Base-by-base conservation (phyloP, 257 asterid genomes). In the Verbena officinalis region DNA sequence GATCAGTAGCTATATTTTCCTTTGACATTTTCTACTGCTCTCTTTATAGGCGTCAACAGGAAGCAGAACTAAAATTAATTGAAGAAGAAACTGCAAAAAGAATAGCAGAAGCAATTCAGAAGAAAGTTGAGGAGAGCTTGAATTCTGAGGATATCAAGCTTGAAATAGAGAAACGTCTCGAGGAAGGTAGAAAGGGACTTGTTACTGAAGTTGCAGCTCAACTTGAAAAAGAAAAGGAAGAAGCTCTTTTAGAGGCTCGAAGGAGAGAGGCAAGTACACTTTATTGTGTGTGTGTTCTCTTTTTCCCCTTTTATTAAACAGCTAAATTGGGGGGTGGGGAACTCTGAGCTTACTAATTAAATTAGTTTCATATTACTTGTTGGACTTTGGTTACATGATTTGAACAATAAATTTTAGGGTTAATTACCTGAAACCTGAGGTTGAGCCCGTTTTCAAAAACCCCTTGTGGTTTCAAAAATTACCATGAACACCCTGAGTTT, bases 1-100 rank as follows among this genome's bases (percentile, higher is more conserved):
- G 59, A 59, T 69, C 65, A 31, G 55, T 36, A 54, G 58, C 16
- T 50, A 39, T 48, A 13, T 52, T 9, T 57, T 71, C 70, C 52
- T 62, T 60, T 76, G 69, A 83, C 77, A 65, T 65, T 46, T 48
- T 44, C 59, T 55, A 69, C 66, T 58, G 54, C 59, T 27, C 4
- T 5, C 5, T 72, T 64, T 75, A 13, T 81, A 90, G 99, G 95
- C 88, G 90, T 62, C 99, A 87, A 59, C 80, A 83, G 74, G 99
- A 88, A 79, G 96, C 97, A 70, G 99, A 95, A 83, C 42, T 83
- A 70, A 83, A 83, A 76, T 62, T 95, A 68, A 78, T 95, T 57
- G 98, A 95, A 75, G 99, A 95, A 88, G 98, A 95, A 90, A 95
- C 98, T 55, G 78, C 95, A 31, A 86, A 69, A 73, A 84, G 99